Percentiles rank a stretch among this genome's conserved stretches.
Conservation (phyloP, 352 stramenopile species). For the Pythium graminicola region DNA sequence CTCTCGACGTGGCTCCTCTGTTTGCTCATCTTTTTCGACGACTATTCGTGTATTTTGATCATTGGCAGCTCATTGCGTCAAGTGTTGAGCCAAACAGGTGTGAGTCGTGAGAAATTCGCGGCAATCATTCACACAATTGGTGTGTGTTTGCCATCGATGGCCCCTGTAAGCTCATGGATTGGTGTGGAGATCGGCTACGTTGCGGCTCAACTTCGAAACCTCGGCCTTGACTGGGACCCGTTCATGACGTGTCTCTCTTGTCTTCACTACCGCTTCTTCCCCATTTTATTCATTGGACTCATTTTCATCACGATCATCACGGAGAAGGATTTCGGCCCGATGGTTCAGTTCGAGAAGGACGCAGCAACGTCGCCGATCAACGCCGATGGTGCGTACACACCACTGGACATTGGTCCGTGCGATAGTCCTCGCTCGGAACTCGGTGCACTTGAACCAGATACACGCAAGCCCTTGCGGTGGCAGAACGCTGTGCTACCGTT, state of each 20-base stretch:
- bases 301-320: conserved; percentile 89
- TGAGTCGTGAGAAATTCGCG: conserved; percentile 86
- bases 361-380: conserved; percentile 63
- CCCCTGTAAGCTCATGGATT: conserved; percentile 86
- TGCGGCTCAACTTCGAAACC: conserved; percentile 59
- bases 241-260: conserved; percentile 83
- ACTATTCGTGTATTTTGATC: conserved; percentile 90
- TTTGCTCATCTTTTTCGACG: conserved; percentile 89
- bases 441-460: conserved; percentile 61
- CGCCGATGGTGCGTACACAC: conserved; percentile 50
- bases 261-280: conserved; percentile 83
- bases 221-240: conserved; percentile 82
- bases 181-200: conserved; percentile 87
- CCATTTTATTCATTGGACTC: conserved; percentile 83
- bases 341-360: conserved; percentile 83
- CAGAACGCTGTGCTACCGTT: conserved; percentile 86
- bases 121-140: conserved; percentile 86
- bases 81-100: conserved; percentile 72
- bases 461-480: conserved; percentile 65
- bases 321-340: conserved; percentile 83
- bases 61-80: conserved; percentile 82
- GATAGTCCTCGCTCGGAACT: conserved; percentile 64
- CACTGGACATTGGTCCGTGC: conserved; percentile 53
- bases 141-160: conserved; percentile 84
- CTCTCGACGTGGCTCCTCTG: conserved; percentile 79